Base-by-base conservation (phyloP, 768 basidiomycete species). In the Bullera alba region DNA sequence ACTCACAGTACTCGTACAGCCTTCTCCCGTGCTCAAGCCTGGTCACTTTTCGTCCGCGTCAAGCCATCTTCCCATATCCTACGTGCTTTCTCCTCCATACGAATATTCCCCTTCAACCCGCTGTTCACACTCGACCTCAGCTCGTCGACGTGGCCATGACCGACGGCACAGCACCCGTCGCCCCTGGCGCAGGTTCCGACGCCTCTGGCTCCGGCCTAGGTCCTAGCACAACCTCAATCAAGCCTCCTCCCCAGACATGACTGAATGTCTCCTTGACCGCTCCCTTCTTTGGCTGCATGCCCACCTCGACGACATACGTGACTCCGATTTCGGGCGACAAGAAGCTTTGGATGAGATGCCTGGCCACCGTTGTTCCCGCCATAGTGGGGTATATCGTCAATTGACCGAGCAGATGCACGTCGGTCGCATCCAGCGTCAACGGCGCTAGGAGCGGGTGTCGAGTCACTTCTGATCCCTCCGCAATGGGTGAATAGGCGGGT, bases 231-330 rank as follows among this genome's bases (percentile, higher is more conserved):
- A 67, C 62, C 44, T 67, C 65, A 4, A 67, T 36, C 4, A 67
- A 37, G 0, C 65, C 65, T 8, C 65, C 65, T 32, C 65, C 65
- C 65, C 65, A 67, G n/a, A 67, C 53, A 67, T 67, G 65, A 15
- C 47, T 50, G 34, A 61, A 64, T 32, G 54, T 52, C 41, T 67
- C 65, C 37, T 61, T 67, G 22, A 67, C 57, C n/a, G 58, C 51
- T 19, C 65, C 65, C 34, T 50, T 41, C 34, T 53, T 67, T 7
- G 65, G 65, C 37, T 58, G 53, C 6, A 67, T 54, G 7, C 58
- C 61, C 4, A 67, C 50, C 42, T 67, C 65, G n/a, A 67, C 27
- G 5, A 67, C 57, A 46, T 67, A 67, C 8, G 51, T 57, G n/a
- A 67, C 47, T 1, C 59, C 53, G 12, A 67, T 52, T 39, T 67